A percentile compares a stretch with the other conserved stretches of the same genome.
Conservation (phyloP, 768 basidiomycete genomes). For the Gelatoporia subvermispora region DNA sequence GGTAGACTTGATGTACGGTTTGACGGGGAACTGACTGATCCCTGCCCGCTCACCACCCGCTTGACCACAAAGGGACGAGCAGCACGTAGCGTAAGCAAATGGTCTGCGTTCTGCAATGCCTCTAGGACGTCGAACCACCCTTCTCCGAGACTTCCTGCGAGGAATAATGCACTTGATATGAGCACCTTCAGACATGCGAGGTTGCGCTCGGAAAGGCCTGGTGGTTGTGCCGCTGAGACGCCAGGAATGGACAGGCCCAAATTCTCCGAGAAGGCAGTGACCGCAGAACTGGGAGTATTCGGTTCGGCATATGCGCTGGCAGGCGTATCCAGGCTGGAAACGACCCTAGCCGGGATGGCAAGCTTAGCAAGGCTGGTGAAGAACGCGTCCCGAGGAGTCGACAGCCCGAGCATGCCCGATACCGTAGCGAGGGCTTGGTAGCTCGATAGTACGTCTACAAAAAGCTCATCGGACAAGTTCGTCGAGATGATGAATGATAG, state of each 20-base stretch:
- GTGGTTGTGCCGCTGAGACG: constrained; percentile 43
- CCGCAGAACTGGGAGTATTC: constrained; percentile 55
- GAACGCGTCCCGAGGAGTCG: constrained; percentile 90
- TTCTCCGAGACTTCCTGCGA: constrained; percentile 81
- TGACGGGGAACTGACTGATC: constrained; percentile 25
- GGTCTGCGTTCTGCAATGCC: constrained; percentile 90
- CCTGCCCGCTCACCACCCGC: constrained; percentile 23
- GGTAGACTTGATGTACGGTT: constrained; percentile 22
- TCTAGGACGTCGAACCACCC: constrained; percentile 93
- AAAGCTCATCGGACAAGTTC: constrained; percentile 88
- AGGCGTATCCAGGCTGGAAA: constrained; percentile 73
- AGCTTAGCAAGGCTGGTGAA: constrained; percentile 86
- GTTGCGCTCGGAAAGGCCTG: constrained; percentile 84
- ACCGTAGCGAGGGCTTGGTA: constrained; percentile 84
- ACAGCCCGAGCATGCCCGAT: constrained; percentile 81
- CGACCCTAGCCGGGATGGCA: constrained; percentile 86
- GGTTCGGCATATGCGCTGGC: constrained; percentile 29
- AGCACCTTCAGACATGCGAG: constrained; percentile 85
- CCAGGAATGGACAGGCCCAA: constrained; percentile 47
- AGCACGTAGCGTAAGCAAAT: constrained; percentile 71
- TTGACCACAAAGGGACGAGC: constrained; percentile 12
- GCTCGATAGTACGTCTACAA: constrained; percentile 78
- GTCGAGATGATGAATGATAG: constrained; percentile 87
- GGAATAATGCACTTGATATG: constrained; percentile 68
- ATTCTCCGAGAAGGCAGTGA: constrained; percentile 57